Evolutionary conservation across 1,284 basidiomycete species (phyloP), one percentile per base, ranked within the genome.

Genomic region (Austroboletus rostrupii): DNA sequence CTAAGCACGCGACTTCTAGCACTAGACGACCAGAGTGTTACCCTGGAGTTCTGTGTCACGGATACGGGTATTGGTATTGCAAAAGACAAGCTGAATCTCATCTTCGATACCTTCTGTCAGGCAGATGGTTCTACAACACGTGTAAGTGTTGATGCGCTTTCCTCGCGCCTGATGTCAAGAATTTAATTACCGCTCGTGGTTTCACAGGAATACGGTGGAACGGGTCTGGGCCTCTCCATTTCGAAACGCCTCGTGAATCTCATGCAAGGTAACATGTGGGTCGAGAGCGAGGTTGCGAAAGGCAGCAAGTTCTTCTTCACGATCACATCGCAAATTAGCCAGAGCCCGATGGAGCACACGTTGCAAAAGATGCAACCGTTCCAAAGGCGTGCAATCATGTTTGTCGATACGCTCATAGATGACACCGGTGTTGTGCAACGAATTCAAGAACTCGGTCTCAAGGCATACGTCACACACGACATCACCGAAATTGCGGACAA

Each of bases 11-110:
- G 92, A 41, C 71, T 95, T 45, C 74, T 92, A 38, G 80, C 84
- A 5, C 69, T 87, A 60, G 83, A 90, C 58, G 82, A 90, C 60
- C 77, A 84, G 62, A 85, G 81, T 60, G 87, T 95, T 43, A 92
- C 92, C 47, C 76, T 99, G 29, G 93, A 98, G 72, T 97, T 99
- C 76, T 97, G 95, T 65, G 96, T 99, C 13, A 88, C 87, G 47
- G 97, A 99, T 68, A 97, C 95, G 1, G 97, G 97, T 57, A 99
- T 99, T 63, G 97, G 97, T 54, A 99, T 99, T 70, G 95, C 97
- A 60, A 94, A 95, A 70, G 97, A 99, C 71, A 99, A 99, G 77
- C 74, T 99, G 54, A 96, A 96, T 64, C 78, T 99, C 67, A 99
- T 99, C 67, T 99, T 99, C 71, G 96, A 99, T 68, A 99, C 97